Percentiles rank a stretch among this genome's conserved stretches.
Evolutionary conservation across 306 rosid genomes (phyloP).

Genomic region (Quercus wislizeni): DNA sequence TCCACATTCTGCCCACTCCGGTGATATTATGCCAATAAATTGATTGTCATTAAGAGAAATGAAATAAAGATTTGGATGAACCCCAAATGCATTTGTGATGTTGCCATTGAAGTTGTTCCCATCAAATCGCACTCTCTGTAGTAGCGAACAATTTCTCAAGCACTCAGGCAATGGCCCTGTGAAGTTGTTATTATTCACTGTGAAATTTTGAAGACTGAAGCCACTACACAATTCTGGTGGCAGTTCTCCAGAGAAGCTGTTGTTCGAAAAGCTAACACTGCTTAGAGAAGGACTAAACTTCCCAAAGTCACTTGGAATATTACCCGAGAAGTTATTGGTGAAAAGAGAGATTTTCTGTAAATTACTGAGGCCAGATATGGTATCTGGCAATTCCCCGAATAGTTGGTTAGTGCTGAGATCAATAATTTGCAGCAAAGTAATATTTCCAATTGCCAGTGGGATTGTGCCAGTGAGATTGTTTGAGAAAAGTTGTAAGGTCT

Average conservation of each 20-base stretch:
- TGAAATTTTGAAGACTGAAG: constrained; percentile 8
- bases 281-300: constrained; percentile 39
- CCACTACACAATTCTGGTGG: constrained; percentile 55
- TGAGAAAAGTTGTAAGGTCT: constrained; percentile 24
- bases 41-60: constrained; percentile 31
- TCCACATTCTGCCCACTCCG: constrained; percentile 50
- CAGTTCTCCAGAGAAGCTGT: constrained; percentile 66
- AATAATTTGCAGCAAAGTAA: constrained; percentile 29
- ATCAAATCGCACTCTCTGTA: constrained; percentile 48
- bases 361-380: constrained; percentile 29
- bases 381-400: constrained; percentile 46
- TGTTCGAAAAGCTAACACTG: constrained; percentile 43
- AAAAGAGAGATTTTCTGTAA: constrained; percentile 39
- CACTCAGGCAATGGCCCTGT: constrained; percentile 59
- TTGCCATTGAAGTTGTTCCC: constrained; percentile 51
- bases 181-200: constrained; percentile 46
- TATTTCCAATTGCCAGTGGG: constrained; percentile 54
- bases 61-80: constrained; percentile 28
- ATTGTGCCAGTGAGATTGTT: constrained; percentile 52
- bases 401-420: constrained; percentile 42
- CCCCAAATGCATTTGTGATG: constrained; percentile 49
- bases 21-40: constrained; percentile 22
- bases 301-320: constrained; percentile 51
- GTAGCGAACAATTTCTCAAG: constrained; percentile 50
- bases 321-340: constrained; percentile 49